Percentiles rank a stretch among this genome's conserved stretches.
Conservation (phyloP, 1,139 yeast species). For the Debaryomyces fabryi region DNA sequence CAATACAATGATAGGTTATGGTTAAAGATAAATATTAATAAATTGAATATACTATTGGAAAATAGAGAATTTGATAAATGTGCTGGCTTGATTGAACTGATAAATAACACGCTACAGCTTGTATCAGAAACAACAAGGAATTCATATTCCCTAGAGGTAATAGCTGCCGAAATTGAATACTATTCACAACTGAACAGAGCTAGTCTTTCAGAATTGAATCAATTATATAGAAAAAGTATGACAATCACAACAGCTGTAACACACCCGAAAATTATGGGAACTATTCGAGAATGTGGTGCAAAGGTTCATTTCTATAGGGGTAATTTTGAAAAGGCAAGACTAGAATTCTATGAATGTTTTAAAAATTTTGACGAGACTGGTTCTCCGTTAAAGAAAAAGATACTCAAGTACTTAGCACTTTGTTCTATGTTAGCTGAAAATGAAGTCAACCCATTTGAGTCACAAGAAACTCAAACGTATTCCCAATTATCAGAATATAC, state of each 20-base stretch:
- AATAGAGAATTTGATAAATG: conserved; percentile 39
- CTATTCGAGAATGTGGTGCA: conserved; percentile 76
- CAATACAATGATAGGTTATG: conserved; percentile 55
- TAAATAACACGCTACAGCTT: conserved; percentile 42
- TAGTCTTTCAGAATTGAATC: conserved; percentile 44
- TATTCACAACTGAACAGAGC: conserved; percentile 32
- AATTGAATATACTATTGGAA: conserved; percentile 52
- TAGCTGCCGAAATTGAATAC: conserved; percentile 66
- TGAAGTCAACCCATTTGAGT: conserved; percentile 67
- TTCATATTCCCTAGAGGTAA: conserved; percentile 58
- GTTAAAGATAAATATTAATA: conserved; percentile 56
- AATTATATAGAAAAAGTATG: conserved; percentile 52
- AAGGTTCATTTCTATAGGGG: conserved; percentile 63
- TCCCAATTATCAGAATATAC: conserved; percentile 39
- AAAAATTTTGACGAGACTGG: conserved; percentile 83
- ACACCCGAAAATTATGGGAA: conserved; percentile 73
- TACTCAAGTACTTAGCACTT: conserved; percentile 63
- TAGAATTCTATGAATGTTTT: conserved; percentile 71
- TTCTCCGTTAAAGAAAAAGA: conserved; percentile 54
- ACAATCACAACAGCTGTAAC: conserved; percentile 64
- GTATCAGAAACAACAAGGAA: conserved; percentile 48
- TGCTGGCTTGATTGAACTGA: conserved; percentile 35
- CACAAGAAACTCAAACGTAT: conserved; percentile 57
- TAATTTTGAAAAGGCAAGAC: conserved; percentile 63
- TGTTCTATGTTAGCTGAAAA: conserved; percentile 67